These are phyloP conservation scores for Coemansia sp. DNA, from an alignment of 192 early-diverging fungal genomes.

Conservation along the genomic window DNA sequence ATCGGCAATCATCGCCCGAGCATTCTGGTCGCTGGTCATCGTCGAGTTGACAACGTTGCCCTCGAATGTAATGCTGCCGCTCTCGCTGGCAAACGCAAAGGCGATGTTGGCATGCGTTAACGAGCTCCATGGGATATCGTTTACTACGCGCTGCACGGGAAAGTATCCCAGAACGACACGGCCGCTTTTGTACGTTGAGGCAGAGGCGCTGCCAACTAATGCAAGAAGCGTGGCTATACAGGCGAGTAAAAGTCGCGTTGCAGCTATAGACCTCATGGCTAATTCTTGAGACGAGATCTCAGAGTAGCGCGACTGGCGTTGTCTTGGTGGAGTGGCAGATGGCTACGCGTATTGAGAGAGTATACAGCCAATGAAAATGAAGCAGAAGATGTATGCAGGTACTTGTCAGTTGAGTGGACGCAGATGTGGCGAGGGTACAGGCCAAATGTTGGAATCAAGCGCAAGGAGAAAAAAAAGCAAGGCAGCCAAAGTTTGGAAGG, in stretches of 20 bases:
- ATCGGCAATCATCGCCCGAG: constrained; percentile 31
- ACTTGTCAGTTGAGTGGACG: background rate
- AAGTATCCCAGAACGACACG: constrained; percentile 55
- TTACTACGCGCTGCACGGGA: constrained; percentile 47
- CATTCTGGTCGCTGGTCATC: constrained; percentile 51
- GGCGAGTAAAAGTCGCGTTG: constrained; percentile 7
- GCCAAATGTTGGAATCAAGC: constrained; percentile 1
- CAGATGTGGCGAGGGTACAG: background rate
- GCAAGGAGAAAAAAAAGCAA: background rate
- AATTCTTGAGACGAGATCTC: background rate
- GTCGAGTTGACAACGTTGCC: constrained; percentile 55
- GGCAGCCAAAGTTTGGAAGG: background rate
- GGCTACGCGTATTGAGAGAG: background rate
- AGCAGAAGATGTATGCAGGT: constrained; percentile 1
- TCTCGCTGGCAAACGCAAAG: constrained; percentile 57
- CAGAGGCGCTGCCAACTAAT: background rate
- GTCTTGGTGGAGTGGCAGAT: background rate
- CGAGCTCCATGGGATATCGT: constrained; percentile 55
- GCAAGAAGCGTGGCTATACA: background rate
- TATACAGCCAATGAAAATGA: background rate
- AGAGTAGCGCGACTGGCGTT: background rate
- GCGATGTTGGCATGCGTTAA: constrained; percentile 69
- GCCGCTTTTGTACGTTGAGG: constrained; percentile 34
- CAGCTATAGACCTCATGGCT: background rate
- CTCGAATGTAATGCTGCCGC: constrained; percentile 41